Base-by-base conservation (phyloP, 2,329 filamentous ascomycete species). In the Emmonsiellopsis sp. region DNA sequence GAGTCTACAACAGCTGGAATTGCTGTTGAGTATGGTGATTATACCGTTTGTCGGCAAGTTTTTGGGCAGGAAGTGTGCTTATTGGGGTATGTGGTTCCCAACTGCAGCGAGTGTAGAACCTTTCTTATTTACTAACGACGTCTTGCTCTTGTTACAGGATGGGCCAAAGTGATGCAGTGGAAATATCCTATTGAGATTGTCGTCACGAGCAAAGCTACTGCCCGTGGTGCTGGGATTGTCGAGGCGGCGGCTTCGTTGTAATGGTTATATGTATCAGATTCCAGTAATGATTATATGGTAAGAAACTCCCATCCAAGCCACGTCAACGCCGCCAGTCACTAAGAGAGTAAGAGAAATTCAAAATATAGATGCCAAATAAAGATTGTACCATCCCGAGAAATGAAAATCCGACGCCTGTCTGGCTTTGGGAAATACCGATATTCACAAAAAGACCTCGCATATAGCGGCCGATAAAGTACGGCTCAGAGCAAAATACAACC, bases 1-100 rank as follows among this genome's bases (percentile, higher is more conserved):
- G 64, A 95, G 88, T 63, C 75, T 98, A 58, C 89, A 96, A 71
- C 93, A 98, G 73, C 74, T 98, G 56, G 90, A 98, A 74, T 78
- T 97, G 59, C 78, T 98, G 61, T 73, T 97, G 67, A 95, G 88
- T 16, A 95, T 98, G 89, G 87, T 97, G 48, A 72, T 97, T 62
- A 86, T 98, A 50, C 93, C 93, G 2, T 96, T 95, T 70, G 76
- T 89, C 61, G 93, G 93, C 55, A 98, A 97, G 73, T 97, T 90
- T 73, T 83, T 96, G 70, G 93, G 93, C 45, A 81, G 93, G 69
- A 94, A 89, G 71, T 94, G 91, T 75, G 92, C 92, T 55, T 96
- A 95, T 68, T 96, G 90, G 89, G 89, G 92, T 96, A 79, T 40
- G 70, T 65, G 32, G 3, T 26, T 26, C 20, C 20, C 20, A 3